phyloP scores from a whole-genome alignment of 192 early-diverging fungal species.

The Entomortierella beljakovae region DNA sequence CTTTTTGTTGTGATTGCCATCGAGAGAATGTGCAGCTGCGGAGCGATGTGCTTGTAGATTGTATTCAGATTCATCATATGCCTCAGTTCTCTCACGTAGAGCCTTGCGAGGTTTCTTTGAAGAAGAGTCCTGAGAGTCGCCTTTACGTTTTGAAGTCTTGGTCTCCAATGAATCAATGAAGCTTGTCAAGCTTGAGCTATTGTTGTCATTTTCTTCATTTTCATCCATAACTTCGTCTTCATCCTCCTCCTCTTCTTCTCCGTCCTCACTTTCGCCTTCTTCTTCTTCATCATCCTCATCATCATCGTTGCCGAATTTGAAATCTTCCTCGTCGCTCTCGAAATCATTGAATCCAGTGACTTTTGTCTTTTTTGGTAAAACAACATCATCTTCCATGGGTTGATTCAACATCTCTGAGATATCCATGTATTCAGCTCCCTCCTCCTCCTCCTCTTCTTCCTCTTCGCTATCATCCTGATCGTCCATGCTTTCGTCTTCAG shows the following conservation, averaged over 20 bases:
- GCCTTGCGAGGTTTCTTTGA: constrained; percentile 63
- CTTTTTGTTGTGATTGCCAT: constrained; percentile 60
- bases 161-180: constrained; percentile 77
- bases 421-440: constrained; percentile 50
- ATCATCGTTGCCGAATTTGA: constrained; percentile 31
- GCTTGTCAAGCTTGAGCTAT: constrained; percentile 65
- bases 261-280: constrained; percentile 45
- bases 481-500: constrained; percentile 50
- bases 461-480: constrained; percentile 51
- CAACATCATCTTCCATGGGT: constrained; percentile 42
- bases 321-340: constrained; percentile 49
- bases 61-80: constrained; percentile 79
- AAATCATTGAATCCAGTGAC: constrained; percentile 53
- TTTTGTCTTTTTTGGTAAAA: constrained; percentile 53
- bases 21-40: constrained; percentile 35
- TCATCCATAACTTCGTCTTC: constrained; percentile 59
- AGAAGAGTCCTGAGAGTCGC: constrained; percentile 30
- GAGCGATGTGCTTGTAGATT: constrained; percentile 64
- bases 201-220: constrained; percentile 55
- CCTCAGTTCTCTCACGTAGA: constrained; percentile 73
- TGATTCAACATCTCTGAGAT: constrained; percentile 52
- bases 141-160: constrained; percentile 60
- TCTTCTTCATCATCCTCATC: constrained; percentile 36
- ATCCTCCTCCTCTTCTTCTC: constrained; percentile 49
- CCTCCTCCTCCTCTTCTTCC: constrained; percentile 57